phyloP scores from a whole-genome alignment of 1,139 yeast genomes.

The Sporopachydermia cereana region DNA sequence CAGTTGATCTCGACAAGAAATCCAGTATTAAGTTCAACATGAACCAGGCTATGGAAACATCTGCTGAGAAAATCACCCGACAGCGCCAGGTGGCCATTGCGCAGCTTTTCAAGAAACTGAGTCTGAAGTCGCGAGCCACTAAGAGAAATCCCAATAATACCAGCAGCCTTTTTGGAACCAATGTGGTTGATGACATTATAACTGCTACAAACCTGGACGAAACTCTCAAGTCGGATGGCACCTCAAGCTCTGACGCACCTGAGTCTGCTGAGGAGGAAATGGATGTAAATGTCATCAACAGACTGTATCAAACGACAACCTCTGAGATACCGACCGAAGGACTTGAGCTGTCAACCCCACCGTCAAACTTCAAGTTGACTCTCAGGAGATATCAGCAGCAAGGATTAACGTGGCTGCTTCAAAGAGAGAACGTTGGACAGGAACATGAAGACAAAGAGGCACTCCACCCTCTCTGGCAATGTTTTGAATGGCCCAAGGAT shows the following conservation, averaged over 20 bases:
- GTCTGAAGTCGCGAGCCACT: conserved; percentile 21
- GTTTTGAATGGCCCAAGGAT: conserved; percentile 59
- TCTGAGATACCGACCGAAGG: conserved; percentile 33
- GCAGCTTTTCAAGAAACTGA: conserved; percentile 42
- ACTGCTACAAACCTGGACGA: conserved; percentile 10
- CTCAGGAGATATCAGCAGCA: conserved; percentile 67
- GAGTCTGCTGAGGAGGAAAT: conserved; percentile 29
- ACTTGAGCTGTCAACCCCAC: conserved; percentile 45
- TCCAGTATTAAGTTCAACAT: conserved; percentile 11
- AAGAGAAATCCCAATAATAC: conserved; percentile 15
- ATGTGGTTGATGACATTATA: conserved; percentile 22
- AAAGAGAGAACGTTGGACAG: conserved; percentile 37
- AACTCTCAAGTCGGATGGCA: conserved; percentile 8
- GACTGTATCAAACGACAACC: conserved; percentile 60
- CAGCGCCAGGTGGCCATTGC: conserved; percentile 47
- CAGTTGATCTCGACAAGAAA: neutral
- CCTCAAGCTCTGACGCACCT: conserved; percentile 11
- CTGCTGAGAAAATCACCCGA: conserved; percentile 40
- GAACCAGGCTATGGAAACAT: conserved; percentile 35
- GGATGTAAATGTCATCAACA: conserved; percentile 61
- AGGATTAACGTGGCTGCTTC: conserved; percentile 77
- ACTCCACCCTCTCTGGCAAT: conserved; percentile 82
- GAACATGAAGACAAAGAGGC: conserved; percentile 30
- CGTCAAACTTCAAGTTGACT: conserved; percentile 38
- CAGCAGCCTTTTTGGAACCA: conserved; percentile 16